A percentile compares a stretch with the other conserved stretches of the same genome.
These are phyloP conservation scores for Aureobasidium sp. DNA, from an alignment of 2,329 filamentous ascomycete species.

Conservation along the genomic window DNA sequence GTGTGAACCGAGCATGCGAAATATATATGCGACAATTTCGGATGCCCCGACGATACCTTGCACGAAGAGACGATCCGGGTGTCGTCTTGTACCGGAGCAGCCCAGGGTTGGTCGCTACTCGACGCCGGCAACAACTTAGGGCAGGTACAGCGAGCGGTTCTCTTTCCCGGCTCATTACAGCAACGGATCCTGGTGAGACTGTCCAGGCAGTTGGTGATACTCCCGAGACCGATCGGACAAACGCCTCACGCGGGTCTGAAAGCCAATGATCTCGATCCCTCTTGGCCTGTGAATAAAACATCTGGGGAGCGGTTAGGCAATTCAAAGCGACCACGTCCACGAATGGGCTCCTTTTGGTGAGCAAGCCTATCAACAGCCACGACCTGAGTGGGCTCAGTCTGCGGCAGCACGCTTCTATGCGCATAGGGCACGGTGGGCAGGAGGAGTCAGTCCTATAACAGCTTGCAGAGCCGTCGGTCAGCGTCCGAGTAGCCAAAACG, in stretches of 20 bases:
- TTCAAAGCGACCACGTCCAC: neutral
- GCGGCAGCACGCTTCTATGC: neutral
- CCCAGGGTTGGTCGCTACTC: neutral
- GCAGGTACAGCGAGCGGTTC: slow-evolving; percentile 6
- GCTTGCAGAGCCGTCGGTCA: neutral
- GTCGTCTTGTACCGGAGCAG: neutral
- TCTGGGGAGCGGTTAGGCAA: neutral
- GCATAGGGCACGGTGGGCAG: neutral
- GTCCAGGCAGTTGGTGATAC: slow-evolving; percentile 1
- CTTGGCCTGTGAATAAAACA: neutral
- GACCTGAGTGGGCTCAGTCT: neutral
- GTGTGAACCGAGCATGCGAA: neutral
- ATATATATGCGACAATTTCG: neutral
- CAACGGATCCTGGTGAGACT: neutral
- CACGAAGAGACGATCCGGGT: neutral
- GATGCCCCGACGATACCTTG: neutral
- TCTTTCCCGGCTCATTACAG: neutral
- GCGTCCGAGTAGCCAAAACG: neutral
- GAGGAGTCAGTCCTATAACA: neutral
- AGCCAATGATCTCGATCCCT: neutral
- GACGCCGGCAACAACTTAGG: neutral
- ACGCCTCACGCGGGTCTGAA: neutral
- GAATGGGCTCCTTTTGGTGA: neutral
- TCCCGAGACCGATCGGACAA: slow-evolving; percentile 1
- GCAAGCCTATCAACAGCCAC: neutral